Base-by-base conservation (phyloP, 306 rosid genomes). In the Cucurbita ficifolia region DNA sequence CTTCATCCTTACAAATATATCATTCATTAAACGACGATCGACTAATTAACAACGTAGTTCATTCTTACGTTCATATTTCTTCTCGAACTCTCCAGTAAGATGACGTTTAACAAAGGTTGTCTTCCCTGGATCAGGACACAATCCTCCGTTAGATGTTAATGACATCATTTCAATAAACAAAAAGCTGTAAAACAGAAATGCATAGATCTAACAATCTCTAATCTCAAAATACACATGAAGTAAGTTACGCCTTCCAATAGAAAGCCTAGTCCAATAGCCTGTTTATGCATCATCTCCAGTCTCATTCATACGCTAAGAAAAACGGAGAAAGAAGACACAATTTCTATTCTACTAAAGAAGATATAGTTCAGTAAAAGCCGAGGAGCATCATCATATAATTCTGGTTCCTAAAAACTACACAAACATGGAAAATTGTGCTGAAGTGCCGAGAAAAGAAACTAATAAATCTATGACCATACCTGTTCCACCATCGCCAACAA, bases 401-500 rank as follows among this genome's bases (percentile, higher is more conserved):
- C 50, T 12, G 36, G 19, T 45, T 22, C 76, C 19, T 57, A 56
- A 21, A 39, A 42, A 0, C 39, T 19, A 39, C 16, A 57, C 16
- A 19, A 3, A 10, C 38, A 54, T 42, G 43, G 14, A 10, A 57
- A 56, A 52, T 72, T n/a, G 57, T 38, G 76, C 36, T 53, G 7
- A n/a, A 18, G 19, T 1, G 10, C 17, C 21, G 8, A 75, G 11
- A 33, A 49, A 75, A 48, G 39, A 74, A 74, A 24, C 7, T 6
- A 12, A 60, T 9, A 6, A 18, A 29, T 1, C 6, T 5, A 62
- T 48, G 17, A 29, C 55, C 67, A 29, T 36, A 88, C 96, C 97
- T 0, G 97, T 90, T 79, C 95, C 97, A 36, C 97, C 97, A 55
- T 90, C 97, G 1, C 97, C 97, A 6, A 90, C 97, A 8, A 90